A percentile compares a stretch with the other conserved stretches of the same genome.
phyloP scores from a whole-genome alignment of 2,329 filamentous ascomycete species.

The Calonectria hongkongensis region DNA sequence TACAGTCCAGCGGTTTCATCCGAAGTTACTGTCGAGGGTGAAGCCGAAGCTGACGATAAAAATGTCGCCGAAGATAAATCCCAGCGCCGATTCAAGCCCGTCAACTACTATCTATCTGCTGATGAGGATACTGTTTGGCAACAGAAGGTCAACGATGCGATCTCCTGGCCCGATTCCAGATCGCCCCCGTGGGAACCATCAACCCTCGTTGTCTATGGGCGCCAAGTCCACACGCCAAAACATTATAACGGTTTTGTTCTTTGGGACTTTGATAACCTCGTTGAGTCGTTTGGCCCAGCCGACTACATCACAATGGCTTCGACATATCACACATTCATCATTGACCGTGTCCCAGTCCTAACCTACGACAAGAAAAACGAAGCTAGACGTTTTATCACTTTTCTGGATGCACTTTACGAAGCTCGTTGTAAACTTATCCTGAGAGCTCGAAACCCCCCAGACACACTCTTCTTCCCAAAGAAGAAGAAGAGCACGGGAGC shows the following conservation, averaged over 20 bases:
- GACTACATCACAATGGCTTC: constrained; percentile 90
- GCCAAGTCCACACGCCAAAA: constrained; percentile 75
- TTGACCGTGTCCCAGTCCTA: constrained; percentile 81
- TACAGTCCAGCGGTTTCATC: constrained; percentile 34
- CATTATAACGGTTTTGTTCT: constrained; percentile 74
- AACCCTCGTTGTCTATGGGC: constrained; percentile 76
- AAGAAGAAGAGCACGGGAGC: constrained; percentile 47
- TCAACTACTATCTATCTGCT: constrained; percentile 56
- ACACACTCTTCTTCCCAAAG: constrained; percentile 87
- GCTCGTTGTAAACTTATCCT: constrained; percentile 86
- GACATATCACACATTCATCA: constrained; percentile 85
- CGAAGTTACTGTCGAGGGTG: constrained; percentile 10
- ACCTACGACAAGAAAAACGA: constrained; percentile 85
- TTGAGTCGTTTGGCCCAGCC: constrained; percentile 82
- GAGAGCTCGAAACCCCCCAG: constrained; percentile 79
- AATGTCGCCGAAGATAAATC: constrained; percentile 40
- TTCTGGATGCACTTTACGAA: constrained; percentile 88
- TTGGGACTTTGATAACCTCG: constrained; percentile 82
- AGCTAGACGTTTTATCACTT: constrained; percentile 85
- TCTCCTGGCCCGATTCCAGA: constrained; percentile 48
- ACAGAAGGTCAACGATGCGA: constrained; percentile 47
- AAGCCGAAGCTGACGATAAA: constrained; percentile 18
- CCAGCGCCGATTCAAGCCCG: constrained; percentile 52
- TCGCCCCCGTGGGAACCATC: constrained; percentile 64
- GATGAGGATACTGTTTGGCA: constrained; percentile 57